These are phyloP conservation scores for Cercospora nicotianae DNA, from an alignment of 2,329 filamentous ascomycete species.

Conservation along the genomic window DNA sequence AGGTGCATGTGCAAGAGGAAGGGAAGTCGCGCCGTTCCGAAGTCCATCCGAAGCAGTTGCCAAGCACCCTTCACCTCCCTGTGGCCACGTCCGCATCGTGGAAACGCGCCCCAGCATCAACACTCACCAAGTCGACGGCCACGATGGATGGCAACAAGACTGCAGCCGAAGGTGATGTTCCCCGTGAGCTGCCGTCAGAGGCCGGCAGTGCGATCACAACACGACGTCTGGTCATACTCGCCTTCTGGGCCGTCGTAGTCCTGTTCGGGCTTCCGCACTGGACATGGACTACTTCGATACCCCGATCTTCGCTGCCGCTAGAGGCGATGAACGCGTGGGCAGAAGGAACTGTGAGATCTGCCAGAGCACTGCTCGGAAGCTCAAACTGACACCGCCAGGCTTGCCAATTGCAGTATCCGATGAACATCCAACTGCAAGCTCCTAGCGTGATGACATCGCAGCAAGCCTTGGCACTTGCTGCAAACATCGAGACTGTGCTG, in stretches of 20 bases:
- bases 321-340: constrained; percentile 89
- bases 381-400: constrained; percentile 55
- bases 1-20: neutral
- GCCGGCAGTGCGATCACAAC: constrained; percentile 74
- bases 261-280: constrained; percentile 87
- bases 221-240: constrained; percentile 73
- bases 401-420: constrained; percentile 83
- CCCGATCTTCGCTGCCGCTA: constrained; percentile 79
- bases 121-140: constrained; percentile 1
- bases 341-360: constrained; percentile 71
- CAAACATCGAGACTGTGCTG: constrained; percentile 79
- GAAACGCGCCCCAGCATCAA: constrained; percentile 5
- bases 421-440: constrained; percentile 76
- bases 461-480: constrained; percentile 61
- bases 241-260: constrained; percentile 87
- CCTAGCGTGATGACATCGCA: constrained; percentile 50
- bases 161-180: neutral
- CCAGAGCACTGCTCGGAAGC: neutral
- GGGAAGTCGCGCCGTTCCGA: constrained; percentile 6
- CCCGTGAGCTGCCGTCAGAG: neutral
- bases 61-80: constrained; percentile 9
- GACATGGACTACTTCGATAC: constrained; percentile 93
- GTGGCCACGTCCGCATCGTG: constrained; percentile 12
- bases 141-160: constrained; percentile 10
- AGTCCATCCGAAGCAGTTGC: neutral